A percentile compares a stretch with the other conserved stretches of the same genome.
phyloP scores from a whole-genome alignment of 2,329 filamentous ascomycete species.

The Aspergillus novofumigatus region DNA sequence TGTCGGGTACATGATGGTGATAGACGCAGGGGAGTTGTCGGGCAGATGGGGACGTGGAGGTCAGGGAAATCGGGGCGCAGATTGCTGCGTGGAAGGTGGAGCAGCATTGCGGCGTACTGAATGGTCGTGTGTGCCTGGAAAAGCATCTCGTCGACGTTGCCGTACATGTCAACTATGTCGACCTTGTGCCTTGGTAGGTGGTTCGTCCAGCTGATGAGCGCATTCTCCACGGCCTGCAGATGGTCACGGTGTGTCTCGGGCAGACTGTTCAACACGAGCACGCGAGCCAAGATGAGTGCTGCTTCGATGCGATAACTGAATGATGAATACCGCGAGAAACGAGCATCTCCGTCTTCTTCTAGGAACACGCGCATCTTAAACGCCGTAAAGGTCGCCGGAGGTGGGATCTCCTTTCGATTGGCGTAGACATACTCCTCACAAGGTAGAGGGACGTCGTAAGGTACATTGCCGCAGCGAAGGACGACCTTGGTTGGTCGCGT shows the following conservation, averaged over 20 bases:
- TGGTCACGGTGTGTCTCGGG: slow-evolving; percentile 46
- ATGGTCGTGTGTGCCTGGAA: slow-evolving; percentile 38
- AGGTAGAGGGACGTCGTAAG: slow-evolving; percentile 65
- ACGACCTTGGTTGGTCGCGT: slow-evolving; percentile 49
- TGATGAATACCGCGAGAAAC: slow-evolving; percentile 60
- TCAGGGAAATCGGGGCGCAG: slow-evolving; percentile 39
- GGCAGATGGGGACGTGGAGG: slow-evolving; percentile 23
- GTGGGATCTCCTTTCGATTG: slow-evolving; percentile 50
- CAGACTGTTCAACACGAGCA: slow-evolving; percentile 51
- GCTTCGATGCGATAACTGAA: slow-evolving; percentile 80
- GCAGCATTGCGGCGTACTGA: slow-evolving; percentile 56
- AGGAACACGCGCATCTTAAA: slow-evolving; percentile 61
- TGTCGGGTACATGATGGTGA: slow-evolving; percentile 30
- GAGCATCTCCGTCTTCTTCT: slow-evolving; percentile 56
- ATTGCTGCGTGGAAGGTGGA: slow-evolving; percentile 74
- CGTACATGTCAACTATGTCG: slow-evolving; percentile 63
- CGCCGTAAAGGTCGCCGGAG: slow-evolving; percentile 53
- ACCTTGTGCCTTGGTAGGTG: slow-evolving; percentile 69
- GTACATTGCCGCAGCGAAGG: slow-evolving; percentile 66
- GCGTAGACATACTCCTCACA: slow-evolving; percentile 66
- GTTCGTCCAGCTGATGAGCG: slow-evolving; percentile 68
- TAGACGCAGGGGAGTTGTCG: slow-evolving; percentile 22
- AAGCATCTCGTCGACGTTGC: slow-evolving; percentile 65
- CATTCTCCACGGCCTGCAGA: slow-evolving; percentile 54
- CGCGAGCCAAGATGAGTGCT: slow-evolving; percentile 68